Percentiles rank a stretch among this genome's conserved stretches.
phyloP scores from a whole-genome alignment of 495 filamentous ascomycete species.

The Aspergillus bertholletiae region DNA sequence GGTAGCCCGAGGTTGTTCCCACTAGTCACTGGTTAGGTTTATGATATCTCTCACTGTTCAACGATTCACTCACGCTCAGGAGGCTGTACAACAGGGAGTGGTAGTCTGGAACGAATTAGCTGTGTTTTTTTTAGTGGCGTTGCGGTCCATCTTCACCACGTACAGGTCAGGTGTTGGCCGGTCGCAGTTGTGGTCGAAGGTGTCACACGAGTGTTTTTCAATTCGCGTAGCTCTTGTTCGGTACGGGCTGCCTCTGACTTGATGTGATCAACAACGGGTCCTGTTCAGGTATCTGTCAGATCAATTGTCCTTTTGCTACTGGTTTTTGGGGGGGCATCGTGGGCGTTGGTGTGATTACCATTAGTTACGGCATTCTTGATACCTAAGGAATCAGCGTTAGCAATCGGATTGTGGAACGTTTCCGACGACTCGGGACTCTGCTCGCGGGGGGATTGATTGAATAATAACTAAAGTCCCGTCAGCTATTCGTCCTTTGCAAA shows the following conservation, averaged over 20 bases:
- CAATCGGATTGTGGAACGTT: constrained; percentile 21
- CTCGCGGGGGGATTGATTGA: neutral
- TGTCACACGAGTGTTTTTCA: constrained; percentile 66
- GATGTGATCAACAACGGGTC: constrained; percentile 73
- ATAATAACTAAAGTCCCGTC: constrained; percentile 6
- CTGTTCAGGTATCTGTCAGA: constrained; percentile 34
- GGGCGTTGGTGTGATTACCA: too few relatives aligned
- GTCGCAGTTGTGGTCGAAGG: constrained; percentile 68
- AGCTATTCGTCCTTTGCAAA: constrained; percentile 6
- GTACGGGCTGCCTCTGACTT: constrained; percentile 72
- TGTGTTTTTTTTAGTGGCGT: neutral
- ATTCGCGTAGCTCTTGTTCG: constrained; percentile 66
- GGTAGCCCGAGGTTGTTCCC: constrained; percentile 75
- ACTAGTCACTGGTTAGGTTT: constrained; percentile 34
- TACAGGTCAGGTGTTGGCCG: constrained; percentile 83
- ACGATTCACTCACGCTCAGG: constrained; percentile 57
- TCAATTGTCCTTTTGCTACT: constrained; percentile 28
- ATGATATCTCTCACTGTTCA: neutral
- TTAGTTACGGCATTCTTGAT: constrained; percentile 27
- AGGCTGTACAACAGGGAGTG: constrained; percentile 94
- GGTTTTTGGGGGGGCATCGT: neutral
- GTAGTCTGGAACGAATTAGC: constrained; percentile 56
- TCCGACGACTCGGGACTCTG: neutral
- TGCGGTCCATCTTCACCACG: constrained; percentile 15
- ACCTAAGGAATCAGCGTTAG: constrained; percentile 17